Evolutionary conservation across 768 basidiomycete species (phyloP), one percentile per base, ranked within the genome.

Genomic region (Agrocybe praecox): DNA sequence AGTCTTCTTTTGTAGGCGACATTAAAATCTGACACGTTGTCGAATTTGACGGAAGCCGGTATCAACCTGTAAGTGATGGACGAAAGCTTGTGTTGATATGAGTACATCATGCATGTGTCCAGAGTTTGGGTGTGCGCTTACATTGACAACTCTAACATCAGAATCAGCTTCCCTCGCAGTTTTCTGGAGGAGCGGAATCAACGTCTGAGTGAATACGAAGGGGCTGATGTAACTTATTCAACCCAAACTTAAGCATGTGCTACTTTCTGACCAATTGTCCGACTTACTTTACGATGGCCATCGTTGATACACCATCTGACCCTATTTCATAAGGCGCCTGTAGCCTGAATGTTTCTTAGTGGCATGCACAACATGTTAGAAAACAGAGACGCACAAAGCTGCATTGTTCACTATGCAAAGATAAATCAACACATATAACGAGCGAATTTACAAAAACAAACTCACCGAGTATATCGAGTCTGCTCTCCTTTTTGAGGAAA

Each of bases 111-210:
- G 24, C 15, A 21, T 44, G 22, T 8, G 19, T 18, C 6, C 26
- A 21, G 18, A 21, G 33, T 18, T 29, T 29, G 9, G 26, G 9
- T 32, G 26, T 14, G 21, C 12, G 69, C 80, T 40, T 57, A 87
- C 86, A 53, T 82, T 78, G 8, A 88, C 75, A 18, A 89, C 75
- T n/a, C 87, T 80, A 48, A 87, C 86, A 55, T 88, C 88, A 0
- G 83, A 75, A 21, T 69, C 71, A 0, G 75, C 67, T 45, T 76
- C 67, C 15, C 72, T 60, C 1, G 84, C 80, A 1, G 87, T 88
- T 52, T 72, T 65, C 40, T 69, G 71, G 46, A 88, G 63, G 2
- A 86, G 63, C 3, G 86, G 82, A 36, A 86, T 73, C 9, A 88
- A 74, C 4, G 78, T 74, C 26, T 74, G 68, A 8, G 84, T 86